Evolutionary conservation across 2,329 filamentous ascomycete species (phyloP).

Genomic region (Aspergillus melleus): DNA sequence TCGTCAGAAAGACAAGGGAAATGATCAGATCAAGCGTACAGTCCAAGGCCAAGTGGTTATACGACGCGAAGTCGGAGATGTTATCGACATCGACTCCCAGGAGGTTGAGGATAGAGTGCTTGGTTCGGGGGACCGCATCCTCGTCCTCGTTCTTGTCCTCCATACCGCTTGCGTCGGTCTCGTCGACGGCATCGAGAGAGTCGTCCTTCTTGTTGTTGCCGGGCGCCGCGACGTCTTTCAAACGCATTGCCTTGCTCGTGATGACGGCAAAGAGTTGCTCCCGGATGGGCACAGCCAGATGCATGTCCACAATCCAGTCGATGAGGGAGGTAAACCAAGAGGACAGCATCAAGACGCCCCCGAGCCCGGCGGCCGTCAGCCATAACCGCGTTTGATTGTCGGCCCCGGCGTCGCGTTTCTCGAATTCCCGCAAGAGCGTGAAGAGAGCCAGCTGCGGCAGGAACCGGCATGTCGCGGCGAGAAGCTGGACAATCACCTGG

Average conservation of each 20-base stretch:
- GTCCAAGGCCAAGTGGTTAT: constrained; percentile 64
- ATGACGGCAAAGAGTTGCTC: constrained; percentile 69
- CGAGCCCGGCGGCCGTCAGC: constrained; percentile 56
- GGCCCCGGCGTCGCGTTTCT: constrained; percentile 52
- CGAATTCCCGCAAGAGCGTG: constrained; percentile 64
- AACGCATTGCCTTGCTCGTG: constrained; percentile 71
- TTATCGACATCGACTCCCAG: constrained; percentile 71
- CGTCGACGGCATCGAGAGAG: constrained; percentile 9
- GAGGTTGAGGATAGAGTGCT: constrained; percentile 63
- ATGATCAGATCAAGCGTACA: constrained; percentile 64
- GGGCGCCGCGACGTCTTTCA: constrained; percentile 62
- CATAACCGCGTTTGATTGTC: constrained; percentile 57
- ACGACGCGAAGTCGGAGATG: constrained; percentile 65
- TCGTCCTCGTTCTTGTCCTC: constrained; percentile 44
- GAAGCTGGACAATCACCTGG: constrained; percentile 60
- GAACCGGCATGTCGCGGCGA: constrained; percentile 60
- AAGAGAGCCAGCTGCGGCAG: constrained; percentile 68
- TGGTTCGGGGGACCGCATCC: constrained; percentile 55
- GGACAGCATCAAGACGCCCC: constrained; percentile 55
- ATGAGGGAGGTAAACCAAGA: constrained; percentile 58
- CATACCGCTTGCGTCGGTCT: constrained; percentile 40
- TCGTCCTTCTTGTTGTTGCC: constrained; percentile 37
- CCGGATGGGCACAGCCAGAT: constrained; percentile 56
- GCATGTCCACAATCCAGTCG: constrained; percentile 12
- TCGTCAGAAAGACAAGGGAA: constrained; percentile 64